Evolutionary conservation across 108 stramenopile genomes (phyloP).

Genomic region (Skeletonema marinoi): DNA sequence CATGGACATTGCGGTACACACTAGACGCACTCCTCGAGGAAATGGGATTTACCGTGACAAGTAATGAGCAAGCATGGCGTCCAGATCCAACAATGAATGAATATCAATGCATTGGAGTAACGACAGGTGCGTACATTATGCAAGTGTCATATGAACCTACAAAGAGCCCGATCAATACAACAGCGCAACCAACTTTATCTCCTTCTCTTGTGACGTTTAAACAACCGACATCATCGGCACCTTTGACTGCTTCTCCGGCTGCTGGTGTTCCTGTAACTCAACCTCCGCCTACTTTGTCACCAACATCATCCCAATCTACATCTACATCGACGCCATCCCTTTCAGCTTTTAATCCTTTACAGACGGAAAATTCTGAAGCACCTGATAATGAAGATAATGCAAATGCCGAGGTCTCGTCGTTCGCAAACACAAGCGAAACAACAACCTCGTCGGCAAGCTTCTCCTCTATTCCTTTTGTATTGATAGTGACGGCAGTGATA

Average conservation of each 20-base stretch:
- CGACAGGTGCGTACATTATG: neutral
- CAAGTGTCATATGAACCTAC: neutral
- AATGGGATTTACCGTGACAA: neutral
- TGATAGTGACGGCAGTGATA: too few relatives aligned
- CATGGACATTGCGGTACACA: neutral
- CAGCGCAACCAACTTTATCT: neutral
- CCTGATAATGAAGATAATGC: too few relatives aligned
- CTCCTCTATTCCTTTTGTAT: too few relatives aligned
- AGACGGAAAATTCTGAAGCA: too few relatives aligned
- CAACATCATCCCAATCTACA: neutral
- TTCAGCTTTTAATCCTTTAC: too few relatives aligned
- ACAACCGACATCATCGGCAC: too few relatives aligned
- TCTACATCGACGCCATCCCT: neutral
- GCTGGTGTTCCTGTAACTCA: neutral
- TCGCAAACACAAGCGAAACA: too few relatives aligned
- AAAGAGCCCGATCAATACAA: neutral
- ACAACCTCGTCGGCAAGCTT: too few relatives aligned
- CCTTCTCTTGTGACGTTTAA: neutral
- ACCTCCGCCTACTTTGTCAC: neutral
- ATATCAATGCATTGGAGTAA: neutral
- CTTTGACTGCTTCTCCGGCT: too few relatives aligned
- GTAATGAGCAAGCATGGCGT: neutral
- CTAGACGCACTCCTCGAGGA: neutral
- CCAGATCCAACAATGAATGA: neutral
- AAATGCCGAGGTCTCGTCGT: too few relatives aligned